Evolutionary conservation across 225 moss, liverwort and hornwort species (phyloP).

Genomic region (Polytrichum formosum): DNA sequence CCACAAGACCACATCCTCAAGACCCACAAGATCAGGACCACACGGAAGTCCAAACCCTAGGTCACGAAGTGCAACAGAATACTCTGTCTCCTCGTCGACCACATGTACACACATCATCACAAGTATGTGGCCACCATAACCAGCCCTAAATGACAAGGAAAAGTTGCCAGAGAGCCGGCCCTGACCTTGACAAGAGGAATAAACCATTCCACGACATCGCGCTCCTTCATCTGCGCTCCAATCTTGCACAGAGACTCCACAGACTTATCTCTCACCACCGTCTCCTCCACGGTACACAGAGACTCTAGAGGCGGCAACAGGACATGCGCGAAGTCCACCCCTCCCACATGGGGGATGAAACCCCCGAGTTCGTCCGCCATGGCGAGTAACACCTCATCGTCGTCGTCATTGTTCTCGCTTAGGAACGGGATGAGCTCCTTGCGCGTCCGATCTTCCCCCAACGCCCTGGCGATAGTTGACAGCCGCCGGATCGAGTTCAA

Average conservation of each 20-base stretch:
- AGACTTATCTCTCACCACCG: slow-evolving; percentile 90
- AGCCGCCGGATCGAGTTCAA: slow-evolving; percentile 94
- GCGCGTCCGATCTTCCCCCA: slow-evolving; percentile 91
- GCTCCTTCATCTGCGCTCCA: slow-evolving; percentile 90
- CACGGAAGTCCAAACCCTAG: no score
- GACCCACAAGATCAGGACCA: no score
- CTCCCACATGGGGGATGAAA: slow-evolving; percentile 81
- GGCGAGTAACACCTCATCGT: slow-evolving; percentile 89
- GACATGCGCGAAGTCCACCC: slow-evolving; percentile 80
- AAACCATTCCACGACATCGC: slow-evolving; percentile 85
- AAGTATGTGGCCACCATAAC: background rate
- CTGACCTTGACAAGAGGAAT: slow-evolving; percentile 89
- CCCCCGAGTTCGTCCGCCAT: slow-evolving; percentile 97
- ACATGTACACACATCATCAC: no score
- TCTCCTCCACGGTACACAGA: slow-evolving; percentile 90
- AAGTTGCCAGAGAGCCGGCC: background rate
- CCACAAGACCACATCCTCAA: no score
- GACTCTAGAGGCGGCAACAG: slow-evolving; percentile 76
- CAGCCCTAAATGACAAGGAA: slow-evolving; percentile 5
- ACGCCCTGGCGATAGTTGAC: slow-evolving; percentile 83
- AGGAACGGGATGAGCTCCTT: slow-evolving; percentile 94
- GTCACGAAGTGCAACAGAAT: no score
- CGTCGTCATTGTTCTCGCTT: slow-evolving; percentile 90
- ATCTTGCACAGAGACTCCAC: slow-evolving; percentile 93
- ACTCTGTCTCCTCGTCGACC: no score